phyloP scores from a whole-genome alignment of 371 early-diverging fungal genomes.

The Rhizopus delemar region DNA sequence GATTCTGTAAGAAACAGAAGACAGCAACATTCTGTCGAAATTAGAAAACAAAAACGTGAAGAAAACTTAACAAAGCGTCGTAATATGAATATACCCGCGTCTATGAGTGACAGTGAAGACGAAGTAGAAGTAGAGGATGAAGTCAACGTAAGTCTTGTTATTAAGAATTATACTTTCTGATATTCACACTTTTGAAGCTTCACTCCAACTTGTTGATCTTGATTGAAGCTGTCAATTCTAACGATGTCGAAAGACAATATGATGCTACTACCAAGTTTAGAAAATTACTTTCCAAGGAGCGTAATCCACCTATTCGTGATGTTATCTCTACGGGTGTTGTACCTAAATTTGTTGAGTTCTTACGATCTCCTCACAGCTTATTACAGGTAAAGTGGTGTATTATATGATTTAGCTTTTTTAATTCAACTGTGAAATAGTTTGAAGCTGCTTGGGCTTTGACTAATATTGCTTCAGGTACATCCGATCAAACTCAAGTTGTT shows the following conservation, averaged over 20 bases:
- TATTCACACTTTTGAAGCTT: slow-evolving; percentile 16
- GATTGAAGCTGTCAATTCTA: slow-evolving; percentile 76
- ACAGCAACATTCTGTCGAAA: slow-evolving; percentile 70
- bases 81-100: slow-evolving; percentile 65
- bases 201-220: slow-evolving; percentile 43
- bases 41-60: slow-evolving; percentile 95
- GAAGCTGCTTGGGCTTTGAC: slow-evolving; percentile 99
- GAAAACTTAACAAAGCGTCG: slow-evolving; percentile 93
- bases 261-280: slow-evolving; percentile 90
- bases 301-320: slow-evolving; percentile 97
- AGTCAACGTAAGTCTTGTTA: slow-evolving; percentile 42
- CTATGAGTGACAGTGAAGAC: slow-evolving; percentile 79
- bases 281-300: slow-evolving; percentile 94
- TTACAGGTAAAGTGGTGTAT: slow-evolving; percentile 72
- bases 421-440: slow-evolving; percentile 62
- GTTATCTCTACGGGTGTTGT: slow-evolving; percentile 95
- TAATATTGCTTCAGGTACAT: slow-evolving; percentile 99
- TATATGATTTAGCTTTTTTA: background rate
- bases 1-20: slow-evolving; percentile 45
- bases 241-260: slow-evolving; percentile 79
- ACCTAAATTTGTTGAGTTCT: slow-evolving; percentile 94
- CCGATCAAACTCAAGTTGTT: slow-evolving; percentile 93
- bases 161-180: background rate
- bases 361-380: slow-evolving; percentile 71
- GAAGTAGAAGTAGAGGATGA: slow-evolving; percentile 60